These are phyloP conservation scores for Aspergillus aculeatus DNA, from an alignment of 2,329 filamentous ascomycete species.

Conservation along the genomic window DNA sequence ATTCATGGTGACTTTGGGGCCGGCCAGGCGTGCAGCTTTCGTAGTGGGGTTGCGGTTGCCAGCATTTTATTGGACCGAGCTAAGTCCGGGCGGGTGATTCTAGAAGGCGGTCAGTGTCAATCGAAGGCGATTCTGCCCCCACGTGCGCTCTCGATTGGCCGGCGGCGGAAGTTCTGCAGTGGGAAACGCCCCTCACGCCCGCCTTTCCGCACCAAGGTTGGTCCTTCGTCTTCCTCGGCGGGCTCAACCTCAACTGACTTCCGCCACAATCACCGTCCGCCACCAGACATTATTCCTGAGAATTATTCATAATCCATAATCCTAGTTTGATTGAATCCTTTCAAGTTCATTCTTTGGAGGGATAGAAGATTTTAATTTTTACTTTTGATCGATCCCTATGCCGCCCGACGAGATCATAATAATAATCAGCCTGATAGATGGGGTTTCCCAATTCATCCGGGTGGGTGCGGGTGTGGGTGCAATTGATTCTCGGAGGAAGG, in stretches of 20 bases:
- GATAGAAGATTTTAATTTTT: too few species aligned
- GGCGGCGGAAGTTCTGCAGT: slow-evolving; percentile 7
- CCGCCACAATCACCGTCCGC: neutral
- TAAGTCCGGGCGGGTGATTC: neutral
- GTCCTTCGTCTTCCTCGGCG: neutral
- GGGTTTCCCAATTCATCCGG: too few species aligned
- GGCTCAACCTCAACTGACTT: neutral
- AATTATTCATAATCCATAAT: neutral
- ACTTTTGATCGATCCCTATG: too few species aligned
- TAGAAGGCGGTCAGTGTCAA: slow-evolving; percentile 20
- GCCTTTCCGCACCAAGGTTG: slow-evolving; percentile 10
- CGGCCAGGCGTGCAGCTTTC: neutral
- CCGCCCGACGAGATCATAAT: too few species aligned
- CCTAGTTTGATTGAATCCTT: neutral
- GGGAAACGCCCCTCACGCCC: slow-evolving; percentile 6
- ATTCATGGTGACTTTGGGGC: slow-evolving; percentile 1
- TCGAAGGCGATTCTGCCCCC: slow-evolving; percentile 28
- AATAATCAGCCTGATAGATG: too few species aligned
- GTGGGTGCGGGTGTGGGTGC: neutral
- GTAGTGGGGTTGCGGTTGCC: neutral
- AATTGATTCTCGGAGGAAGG: neutral
- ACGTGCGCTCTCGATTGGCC: slow-evolving; percentile 35
- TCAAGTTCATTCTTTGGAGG: too few species aligned
- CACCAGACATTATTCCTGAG: neutral
- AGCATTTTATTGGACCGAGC: slow-evolving; percentile 11